These are phyloP conservation scores for Gentiana macrophylla DNA, from an alignment of 257 asterid genomes.

Conservation along the genomic window DNA sequence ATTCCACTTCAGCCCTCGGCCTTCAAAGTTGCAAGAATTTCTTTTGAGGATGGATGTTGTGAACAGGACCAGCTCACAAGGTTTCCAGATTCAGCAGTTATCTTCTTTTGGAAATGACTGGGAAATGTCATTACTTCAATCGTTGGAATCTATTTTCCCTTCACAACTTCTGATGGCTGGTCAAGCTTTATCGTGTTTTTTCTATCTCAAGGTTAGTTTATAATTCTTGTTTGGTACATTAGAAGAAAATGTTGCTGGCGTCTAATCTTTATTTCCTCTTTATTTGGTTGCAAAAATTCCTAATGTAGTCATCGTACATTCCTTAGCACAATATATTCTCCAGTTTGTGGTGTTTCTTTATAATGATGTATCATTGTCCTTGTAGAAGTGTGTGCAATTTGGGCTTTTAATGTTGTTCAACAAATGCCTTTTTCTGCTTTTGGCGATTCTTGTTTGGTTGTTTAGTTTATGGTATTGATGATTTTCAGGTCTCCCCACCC, in stretches of 20 bases:
- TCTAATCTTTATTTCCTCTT: background rate
- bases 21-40: slow-evolving; percentile 73
- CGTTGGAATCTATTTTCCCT: slow-evolving; percentile 42
- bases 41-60: slow-evolving; percentile 81
- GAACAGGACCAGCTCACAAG: slow-evolving; percentile 72
- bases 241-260: no score
- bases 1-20: slow-evolving; percentile 61
- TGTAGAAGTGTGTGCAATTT: background rate
- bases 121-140: slow-evolving; percentile 72
- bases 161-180: slow-evolving; percentile 62
- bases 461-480: background rate
- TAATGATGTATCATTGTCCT: no score
- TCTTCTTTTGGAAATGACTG: slow-evolving; percentile 81
- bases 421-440: background rate
- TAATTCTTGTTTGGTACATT: no score
- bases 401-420: background rate
- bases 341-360: no score
- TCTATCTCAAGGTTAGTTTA: slow-evolving; percentile 79
- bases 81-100: slow-evolving; percentile 75
- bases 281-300: no score
- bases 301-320: no score
- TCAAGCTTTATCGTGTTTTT: slow-evolving; percentile 77
- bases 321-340: no score
- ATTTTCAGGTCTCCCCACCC: background rate
- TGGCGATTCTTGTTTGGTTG: background rate